Evolutionary conservation across 768 basidiomycete genomes (phyloP).

Genomic region (Boletus rubropictus): DNA sequence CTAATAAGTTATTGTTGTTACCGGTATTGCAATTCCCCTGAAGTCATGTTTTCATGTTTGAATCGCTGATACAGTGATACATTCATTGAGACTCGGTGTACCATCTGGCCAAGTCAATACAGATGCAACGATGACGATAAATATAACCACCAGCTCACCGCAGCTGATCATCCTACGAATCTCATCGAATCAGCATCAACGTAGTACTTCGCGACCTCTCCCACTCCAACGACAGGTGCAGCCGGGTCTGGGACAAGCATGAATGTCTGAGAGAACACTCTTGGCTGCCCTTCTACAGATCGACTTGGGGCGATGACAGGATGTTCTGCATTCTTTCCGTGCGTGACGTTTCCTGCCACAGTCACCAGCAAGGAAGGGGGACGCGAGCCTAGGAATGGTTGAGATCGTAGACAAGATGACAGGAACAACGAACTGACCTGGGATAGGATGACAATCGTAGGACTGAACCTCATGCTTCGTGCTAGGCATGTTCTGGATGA

Average conservation of each 20-base stretch:
- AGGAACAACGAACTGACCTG: conserved; percentile 43
- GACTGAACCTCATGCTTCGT: conserved; percentile 84
- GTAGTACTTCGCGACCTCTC: conserved; percentile 78
- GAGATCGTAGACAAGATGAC: conserved; percentile 7
- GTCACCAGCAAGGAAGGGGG: conserved; percentile 76
- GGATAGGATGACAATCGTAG: conserved; percentile 86
- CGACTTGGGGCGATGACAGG: conserved; percentile 43
- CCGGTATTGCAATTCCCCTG: background rate
- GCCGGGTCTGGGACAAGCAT: conserved; percentile 73
- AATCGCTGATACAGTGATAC: background rate
- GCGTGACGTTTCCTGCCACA: conserved; percentile 74
- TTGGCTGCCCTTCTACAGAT: conserved; percentile 68
- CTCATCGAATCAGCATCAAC: conserved; percentile 73
- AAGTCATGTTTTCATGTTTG: background rate
- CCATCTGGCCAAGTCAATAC: background rate
- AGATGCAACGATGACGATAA: background rate
- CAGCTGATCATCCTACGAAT: conserved; percentile 60
- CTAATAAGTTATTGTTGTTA: conserved; percentile 3
- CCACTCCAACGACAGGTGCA: conserved; percentile 56
- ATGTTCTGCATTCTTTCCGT: conserved; percentile 59
- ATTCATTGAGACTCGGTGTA: background rate
- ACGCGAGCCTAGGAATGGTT: conserved; percentile 49
- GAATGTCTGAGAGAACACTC: conserved; percentile 85
- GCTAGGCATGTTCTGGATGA: conserved; percentile 66
- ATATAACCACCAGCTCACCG: background rate